phyloP scores from a whole-genome alignment of 2,329 filamentous ascomycete species.

The Hirsutella rhossiliensis region DNA sequence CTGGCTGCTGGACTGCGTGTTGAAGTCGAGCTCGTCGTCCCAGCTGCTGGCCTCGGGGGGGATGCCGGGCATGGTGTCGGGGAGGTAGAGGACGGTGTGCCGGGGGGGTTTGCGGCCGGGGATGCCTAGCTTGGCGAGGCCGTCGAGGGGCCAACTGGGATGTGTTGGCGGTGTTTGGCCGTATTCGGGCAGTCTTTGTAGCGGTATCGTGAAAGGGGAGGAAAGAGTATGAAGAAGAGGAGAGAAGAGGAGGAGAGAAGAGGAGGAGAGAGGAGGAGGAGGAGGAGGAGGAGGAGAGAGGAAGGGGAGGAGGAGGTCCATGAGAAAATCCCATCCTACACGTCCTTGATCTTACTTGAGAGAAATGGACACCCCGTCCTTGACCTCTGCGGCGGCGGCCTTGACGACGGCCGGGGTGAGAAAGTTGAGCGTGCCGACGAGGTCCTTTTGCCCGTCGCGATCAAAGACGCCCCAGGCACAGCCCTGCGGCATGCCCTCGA shows the following conservation, averaged over 20 bases:
- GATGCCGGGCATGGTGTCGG: conserved; percentile 6
- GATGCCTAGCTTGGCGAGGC: conserved; percentile 20
- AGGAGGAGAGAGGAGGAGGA: no score
- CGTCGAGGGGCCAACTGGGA: conserved; percentile 29
- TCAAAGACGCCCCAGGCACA: conserved; percentile 40
- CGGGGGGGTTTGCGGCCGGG: conserved; percentile 20
- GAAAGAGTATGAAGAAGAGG: neutral
- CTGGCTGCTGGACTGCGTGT: conserved; percentile 42
- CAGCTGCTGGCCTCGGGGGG: conserved; percentile 14
- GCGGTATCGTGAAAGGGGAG: no score
- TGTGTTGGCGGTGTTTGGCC: no score
- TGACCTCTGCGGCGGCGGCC: conserved; percentile 11
- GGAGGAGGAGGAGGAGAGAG: neutral
- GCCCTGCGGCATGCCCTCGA: conserved; percentile 31
- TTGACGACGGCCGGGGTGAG: conserved; percentile 30
- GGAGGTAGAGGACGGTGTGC: conserved; percentile 24
- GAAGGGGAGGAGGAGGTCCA: neutral
- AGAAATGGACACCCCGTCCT: conserved; percentile 34
- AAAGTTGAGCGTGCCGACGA: conserved; percentile 39
- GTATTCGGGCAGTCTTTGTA: no score
- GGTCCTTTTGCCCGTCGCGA: conserved; percentile 32
- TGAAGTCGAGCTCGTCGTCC: conserved; percentile 41
- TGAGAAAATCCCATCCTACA: no score
- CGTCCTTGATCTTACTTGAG: conserved; percentile 29
- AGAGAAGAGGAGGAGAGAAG: neutral